Base-by-base conservation (phyloP, 78 protist genomes). In the Chrysochromulina tobinii region DNA sequence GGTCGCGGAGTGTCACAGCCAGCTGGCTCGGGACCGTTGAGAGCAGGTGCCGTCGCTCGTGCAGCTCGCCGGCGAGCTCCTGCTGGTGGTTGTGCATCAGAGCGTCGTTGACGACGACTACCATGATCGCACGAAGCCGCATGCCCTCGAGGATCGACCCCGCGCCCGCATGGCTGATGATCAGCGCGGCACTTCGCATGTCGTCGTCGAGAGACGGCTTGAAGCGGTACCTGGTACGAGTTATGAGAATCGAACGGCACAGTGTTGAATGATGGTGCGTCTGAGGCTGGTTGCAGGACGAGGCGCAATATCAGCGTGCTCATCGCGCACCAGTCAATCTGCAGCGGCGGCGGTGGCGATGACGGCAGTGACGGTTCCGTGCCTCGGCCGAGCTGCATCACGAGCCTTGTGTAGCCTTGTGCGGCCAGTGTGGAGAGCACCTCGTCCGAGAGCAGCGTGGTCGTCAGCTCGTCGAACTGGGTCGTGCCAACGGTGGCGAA, bases 161-260 rank as follows among this genome's bases (percentile, higher is more conserved):
- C 0, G 97, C 92, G 20, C 96, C 96, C 0, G 93, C 93, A 38
- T 95, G 96, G 53, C 94, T 61, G 8, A 95, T 85, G 54, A 95
- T 87, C 14, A 91, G 58, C 25, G 89, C 91, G 0, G 95, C 89
- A 3, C 20, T 64, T 12, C 7, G 23, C 68, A 93, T 79, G 81
- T 95, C 81, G 0, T 68, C 69, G 17, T 15, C 67, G 25, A 93
- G 88, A 17, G 77, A 25, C 1, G 92, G 68, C 79, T 50, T 84
- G 75, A 75, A 93, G 38, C 54, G 59, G 77, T 54, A 95, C 48
- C 12, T 59, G 64, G 64, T 14, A 59, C 64, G 64, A 38, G 38
- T 38, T 38, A 38, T 38, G 38, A 38, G 38, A 38, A 38, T 38
- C 38, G 38, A 38, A 38, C 38, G 38, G 38, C 38, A 38, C 38